Conservation (phyloP, 2,329 filamentous ascomycete genomes). For the Colletotrichum lini region DNA sequence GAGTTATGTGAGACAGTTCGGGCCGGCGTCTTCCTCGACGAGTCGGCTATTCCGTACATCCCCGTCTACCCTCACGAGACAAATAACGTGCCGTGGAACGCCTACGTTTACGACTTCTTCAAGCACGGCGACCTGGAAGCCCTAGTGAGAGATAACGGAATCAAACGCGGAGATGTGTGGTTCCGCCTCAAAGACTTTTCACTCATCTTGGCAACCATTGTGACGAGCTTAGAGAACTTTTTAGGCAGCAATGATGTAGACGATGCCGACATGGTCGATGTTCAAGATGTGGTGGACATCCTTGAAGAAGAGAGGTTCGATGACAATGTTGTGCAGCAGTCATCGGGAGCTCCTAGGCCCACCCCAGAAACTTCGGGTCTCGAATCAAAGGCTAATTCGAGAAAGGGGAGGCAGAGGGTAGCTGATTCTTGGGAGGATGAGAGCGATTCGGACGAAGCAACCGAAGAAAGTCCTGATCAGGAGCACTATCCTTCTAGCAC, state of each 20-base stretch:
- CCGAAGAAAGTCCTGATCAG: constrained; percentile 25
- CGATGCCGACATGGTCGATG: constrained; percentile 57
- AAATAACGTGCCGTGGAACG: constrained; percentile 67
- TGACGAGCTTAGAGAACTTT: constrained; percentile 73
- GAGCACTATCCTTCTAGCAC: not conserved
- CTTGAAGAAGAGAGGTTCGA: constrained; percentile 57
- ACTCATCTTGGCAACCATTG: constrained; percentile 77
- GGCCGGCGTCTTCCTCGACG: constrained; percentile 80
- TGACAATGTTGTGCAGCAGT: not conserved
- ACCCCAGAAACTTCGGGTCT: not conserved
- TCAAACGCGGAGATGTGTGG: constrained; percentile 79
- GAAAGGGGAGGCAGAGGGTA: constrained; percentile 53
- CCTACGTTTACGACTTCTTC: constrained; percentile 83
- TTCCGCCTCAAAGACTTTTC: constrained; percentile 75
- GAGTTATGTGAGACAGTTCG: constrained; percentile 78
- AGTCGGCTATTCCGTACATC: constrained; percentile 79
- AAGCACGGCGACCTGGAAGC: constrained; percentile 77
- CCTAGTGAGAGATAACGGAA: constrained; percentile 75
- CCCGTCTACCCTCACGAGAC: constrained; percentile 71
- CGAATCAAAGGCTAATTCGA: constrained; percentile 44
- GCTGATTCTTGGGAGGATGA: constrained; percentile 64
- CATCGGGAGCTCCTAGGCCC: not conserved
- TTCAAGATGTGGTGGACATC: constrained; percentile 55
- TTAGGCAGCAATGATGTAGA: constrained; percentile 52
- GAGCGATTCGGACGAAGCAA: constrained; percentile 52